Percentiles rank a stretch among this genome's conserved stretches.
phyloP scores from a whole-genome alignment of 1,284 basidiomycete genomes.

The Ustilago xerochloae region DNA sequence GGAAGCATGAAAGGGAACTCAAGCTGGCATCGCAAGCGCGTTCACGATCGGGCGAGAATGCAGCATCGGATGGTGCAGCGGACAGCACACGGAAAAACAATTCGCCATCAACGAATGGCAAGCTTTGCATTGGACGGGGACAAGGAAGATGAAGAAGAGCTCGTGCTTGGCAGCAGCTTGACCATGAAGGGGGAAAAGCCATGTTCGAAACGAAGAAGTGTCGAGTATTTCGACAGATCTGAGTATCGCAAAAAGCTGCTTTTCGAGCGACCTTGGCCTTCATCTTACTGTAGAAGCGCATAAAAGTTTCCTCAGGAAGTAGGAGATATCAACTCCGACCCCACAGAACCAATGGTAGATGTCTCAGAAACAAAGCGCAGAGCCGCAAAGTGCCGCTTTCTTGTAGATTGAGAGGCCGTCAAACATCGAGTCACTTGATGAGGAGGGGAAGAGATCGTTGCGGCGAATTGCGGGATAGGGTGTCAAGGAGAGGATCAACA shows the following conservation, averaged over 20 bases:
- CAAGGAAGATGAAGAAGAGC: background rate
- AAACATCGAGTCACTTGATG: background rate
- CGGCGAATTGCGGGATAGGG: no score
- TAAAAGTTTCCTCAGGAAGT: background rate
- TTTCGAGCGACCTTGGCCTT: no score
- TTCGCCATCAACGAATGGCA: no score
- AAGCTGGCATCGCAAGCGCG: no score
- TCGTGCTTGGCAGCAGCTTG: background rate
- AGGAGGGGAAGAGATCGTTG: background rate
- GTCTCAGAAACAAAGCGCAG: background rate
- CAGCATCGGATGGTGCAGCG: no score
- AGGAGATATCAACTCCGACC: background rate
- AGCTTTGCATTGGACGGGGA: no score
- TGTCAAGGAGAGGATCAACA: background rate
- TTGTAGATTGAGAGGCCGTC: background rate
- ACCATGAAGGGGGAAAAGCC: background rate
- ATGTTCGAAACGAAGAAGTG: background rate
- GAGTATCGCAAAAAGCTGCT: background rate
- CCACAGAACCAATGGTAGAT: background rate
- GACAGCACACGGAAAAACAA: no score
- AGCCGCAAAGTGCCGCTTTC: background rate
- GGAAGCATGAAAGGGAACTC: no score
- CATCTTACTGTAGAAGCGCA: no score
- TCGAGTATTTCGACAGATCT: background rate
- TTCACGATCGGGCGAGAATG: no score